Evolutionary conservation across 1,284 basidiomycete species (phyloP).

Genomic region (Papiliotrema terrestris): DNA sequence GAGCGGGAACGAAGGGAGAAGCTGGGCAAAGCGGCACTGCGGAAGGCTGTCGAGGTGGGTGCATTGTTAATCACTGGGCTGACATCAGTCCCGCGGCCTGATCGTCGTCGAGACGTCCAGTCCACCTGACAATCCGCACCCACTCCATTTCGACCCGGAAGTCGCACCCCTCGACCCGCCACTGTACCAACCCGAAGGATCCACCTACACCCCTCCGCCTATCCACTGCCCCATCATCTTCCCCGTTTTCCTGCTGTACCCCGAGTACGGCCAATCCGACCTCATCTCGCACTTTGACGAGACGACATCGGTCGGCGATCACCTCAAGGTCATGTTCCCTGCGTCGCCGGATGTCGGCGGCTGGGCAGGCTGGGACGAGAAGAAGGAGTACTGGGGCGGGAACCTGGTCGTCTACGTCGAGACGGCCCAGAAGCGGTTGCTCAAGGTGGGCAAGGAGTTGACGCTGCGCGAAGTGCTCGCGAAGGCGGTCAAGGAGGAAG

Average conservation of each 20-base stretch:
- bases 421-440: slow-evolving; percentile 67
- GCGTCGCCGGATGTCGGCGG: slow-evolving; percentile 46
- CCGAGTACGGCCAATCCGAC: slow-evolving; percentile 82
- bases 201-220: slow-evolving; percentile 54
- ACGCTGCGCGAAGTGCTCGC: slow-evolving; percentile 70
- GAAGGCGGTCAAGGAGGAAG: slow-evolving; percentile 56
- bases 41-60: slow-evolving; percentile 30
- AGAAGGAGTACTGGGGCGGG: slow-evolving; percentile 65
- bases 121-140: slow-evolving; percentile 58
- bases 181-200: slow-evolving; percentile 10
- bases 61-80: background rate
- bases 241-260: slow-evolving; percentile 90
- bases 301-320: slow-evolving; percentile 72
- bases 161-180: slow-evolving; percentile 25
- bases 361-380: slow-evolving; percentile 70
- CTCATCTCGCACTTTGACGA: slow-evolving; percentile 83
- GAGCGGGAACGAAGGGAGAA: slow-evolving; percentile 38
- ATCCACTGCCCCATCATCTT: slow-evolving; percentile 67
- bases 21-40: slow-evolving; percentile 27
- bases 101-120: slow-evolving; percentile 37
- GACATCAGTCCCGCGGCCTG: slow-evolving; percentile 29
- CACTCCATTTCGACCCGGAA: slow-evolving; percentile 53
- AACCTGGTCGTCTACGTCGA: slow-evolving; percentile 78
- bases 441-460: slow-evolving; percentile 89
- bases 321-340: slow-evolving; percentile 80